A percentile compares a stretch with the other conserved stretches of the same genome.
These are phyloP conservation scores for Osmozyma mogii DNA, from an alignment of 805 yeast genomes.

Conservation along the genomic window DNA sequence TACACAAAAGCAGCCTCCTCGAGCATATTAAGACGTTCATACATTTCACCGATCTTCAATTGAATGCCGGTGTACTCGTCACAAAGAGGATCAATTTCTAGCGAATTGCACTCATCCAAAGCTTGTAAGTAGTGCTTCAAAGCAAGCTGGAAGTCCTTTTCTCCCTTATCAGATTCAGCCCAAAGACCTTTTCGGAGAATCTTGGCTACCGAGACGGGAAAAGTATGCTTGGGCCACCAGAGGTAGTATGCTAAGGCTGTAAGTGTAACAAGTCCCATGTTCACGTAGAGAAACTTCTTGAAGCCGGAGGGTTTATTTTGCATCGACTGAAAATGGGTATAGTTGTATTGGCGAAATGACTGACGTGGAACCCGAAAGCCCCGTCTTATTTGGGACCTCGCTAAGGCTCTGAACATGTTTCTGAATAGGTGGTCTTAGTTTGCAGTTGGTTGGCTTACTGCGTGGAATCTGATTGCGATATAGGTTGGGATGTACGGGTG, in stretches of 20 bases:
- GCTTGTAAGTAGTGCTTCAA: slow-evolving; percentile 69
- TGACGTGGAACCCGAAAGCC: not conserved
- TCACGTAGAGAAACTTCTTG: slow-evolving; percentile 7
- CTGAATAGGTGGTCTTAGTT: not conserved
- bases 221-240: slow-evolving; percentile 63
- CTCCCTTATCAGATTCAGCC: slow-evolving; percentile 71
- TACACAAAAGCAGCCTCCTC: slow-evolving; percentile 64
- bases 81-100: slow-evolving; percentile 47
- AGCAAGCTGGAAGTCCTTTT: slow-evolving; percentile 59
- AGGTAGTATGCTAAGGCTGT: slow-evolving; percentile 28
- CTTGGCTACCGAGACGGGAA: slow-evolving; percentile 63
- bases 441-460: not conserved
- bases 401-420: slow-evolving; percentile 11
- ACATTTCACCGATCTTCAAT: slow-evolving; percentile 81
- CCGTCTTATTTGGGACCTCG: slow-evolving; percentile 6
- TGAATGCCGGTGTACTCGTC: slow-evolving; percentile 91
- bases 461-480: not conserved
- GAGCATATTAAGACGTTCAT: slow-evolving; percentile 54
- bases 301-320: slow-evolving; percentile 9
- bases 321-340: slow-evolving; percentile 9
- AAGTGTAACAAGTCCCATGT: slow-evolving; percentile 10
- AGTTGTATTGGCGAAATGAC: slow-evolving; percentile 8
- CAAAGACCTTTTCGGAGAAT: slow-evolving; percentile 67
- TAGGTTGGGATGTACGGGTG: no score
- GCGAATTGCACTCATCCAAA: slow-evolving; percentile 48